A percentile compares a stretch with the other conserved stretches of the same genome.
These are phyloP conservation scores for Populus pruinosa DNA, from an alignment of 345 rosid genomes.

Conservation along the genomic window DNA sequence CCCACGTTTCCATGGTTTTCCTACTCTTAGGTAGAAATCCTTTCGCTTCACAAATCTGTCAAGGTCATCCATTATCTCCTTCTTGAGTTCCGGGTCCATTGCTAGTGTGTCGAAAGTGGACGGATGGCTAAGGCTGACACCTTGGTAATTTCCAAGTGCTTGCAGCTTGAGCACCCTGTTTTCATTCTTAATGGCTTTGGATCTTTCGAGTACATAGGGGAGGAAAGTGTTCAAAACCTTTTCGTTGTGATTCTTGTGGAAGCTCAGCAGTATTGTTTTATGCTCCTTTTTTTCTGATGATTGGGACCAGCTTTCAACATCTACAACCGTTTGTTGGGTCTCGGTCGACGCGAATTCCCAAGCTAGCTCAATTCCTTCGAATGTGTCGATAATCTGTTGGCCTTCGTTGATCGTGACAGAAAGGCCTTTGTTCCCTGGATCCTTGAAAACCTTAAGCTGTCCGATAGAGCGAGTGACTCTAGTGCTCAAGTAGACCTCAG, in stretches of 20 bases:
- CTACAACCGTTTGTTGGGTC: slow-evolving; percentile 3
- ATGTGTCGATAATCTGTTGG: slow-evolving; percentile 15
- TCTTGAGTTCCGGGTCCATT: slow-evolving; percentile 21
- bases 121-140: slow-evolving; percentile 27
- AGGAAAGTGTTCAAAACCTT: slow-evolving; percentile 13
- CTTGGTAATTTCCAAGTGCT: slow-evolving; percentile 9
- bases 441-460: slow-evolving; percentile 15
- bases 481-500: slow-evolving; percentile 18
- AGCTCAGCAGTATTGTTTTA: slow-evolving; percentile 12
- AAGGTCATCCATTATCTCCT: slow-evolving; percentile 27
- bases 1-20: slow-evolving; percentile 29
- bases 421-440: not conserved
- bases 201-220: slow-evolving; percentile 12
- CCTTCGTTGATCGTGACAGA: slow-evolving; percentile 16
- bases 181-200: slow-evolving; percentile 14
- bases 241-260: slow-evolving; percentile 20
- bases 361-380: slow-evolving; percentile 17
- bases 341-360: slow-evolving; percentile 20
- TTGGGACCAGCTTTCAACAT: not conserved
- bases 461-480: slow-evolving; percentile 14
- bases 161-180: slow-evolving; percentile 19
- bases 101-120: slow-evolving; percentile 28
- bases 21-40: slow-evolving; percentile 21
- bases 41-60: slow-evolving; percentile 23
- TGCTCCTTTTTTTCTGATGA: not conserved